phyloP scores from a whole-genome alignment of 2,329 filamentous ascomycete genomes.

The Alternaria dauci region DNA sequence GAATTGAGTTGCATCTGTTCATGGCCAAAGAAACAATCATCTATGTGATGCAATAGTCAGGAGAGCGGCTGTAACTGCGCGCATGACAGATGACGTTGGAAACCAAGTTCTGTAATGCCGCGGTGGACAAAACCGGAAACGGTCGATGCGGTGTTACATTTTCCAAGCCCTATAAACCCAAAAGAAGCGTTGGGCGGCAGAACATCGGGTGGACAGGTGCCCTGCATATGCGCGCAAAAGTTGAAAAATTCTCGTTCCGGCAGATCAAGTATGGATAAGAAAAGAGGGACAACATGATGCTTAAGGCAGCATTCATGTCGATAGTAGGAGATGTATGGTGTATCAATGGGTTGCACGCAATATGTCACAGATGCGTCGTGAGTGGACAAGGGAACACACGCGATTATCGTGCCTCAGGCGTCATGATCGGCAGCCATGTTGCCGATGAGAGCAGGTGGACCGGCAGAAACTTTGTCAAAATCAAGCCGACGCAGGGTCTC shows the following conservation, averaged over 20 bases:
- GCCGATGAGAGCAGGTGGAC: conserved; percentile 25
- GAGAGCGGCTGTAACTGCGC: background rate
- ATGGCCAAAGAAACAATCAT: conserved; percentile 11
- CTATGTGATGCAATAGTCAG: conserved; percentile 1
- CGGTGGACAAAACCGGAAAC: conserved; percentile 7
- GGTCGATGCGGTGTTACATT: conserved; percentile 4
- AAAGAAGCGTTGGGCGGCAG: conserved; percentile 11
- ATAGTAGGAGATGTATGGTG: conserved; percentile 7
- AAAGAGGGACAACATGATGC: background rate
- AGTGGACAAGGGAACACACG: conserved; percentile 14
- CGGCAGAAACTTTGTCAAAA: conserved; percentile 34
- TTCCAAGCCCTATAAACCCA: background rate
- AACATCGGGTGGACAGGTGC: conserved; percentile 6
- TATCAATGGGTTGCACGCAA: background rate
- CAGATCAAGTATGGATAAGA: background rate
- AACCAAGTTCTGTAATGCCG: conserved; percentile 4
- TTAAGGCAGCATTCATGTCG: background rate
- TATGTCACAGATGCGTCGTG: conserved; percentile 14
- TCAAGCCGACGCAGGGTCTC: conserved; percentile 39
- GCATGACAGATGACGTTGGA: conserved; percentile 9
- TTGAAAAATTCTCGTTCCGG: background rate
- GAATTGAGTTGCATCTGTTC: conserved; percentile 5
- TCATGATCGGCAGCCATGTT: conserved; percentile 39
- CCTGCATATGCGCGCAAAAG: background rate
- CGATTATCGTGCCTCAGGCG: conserved; percentile 35